Evolutionary conservation across 805 yeast genomes (phyloP), one percentile per base, ranked within the genome.

Genomic region (Spathaspora boniae): DNA sequence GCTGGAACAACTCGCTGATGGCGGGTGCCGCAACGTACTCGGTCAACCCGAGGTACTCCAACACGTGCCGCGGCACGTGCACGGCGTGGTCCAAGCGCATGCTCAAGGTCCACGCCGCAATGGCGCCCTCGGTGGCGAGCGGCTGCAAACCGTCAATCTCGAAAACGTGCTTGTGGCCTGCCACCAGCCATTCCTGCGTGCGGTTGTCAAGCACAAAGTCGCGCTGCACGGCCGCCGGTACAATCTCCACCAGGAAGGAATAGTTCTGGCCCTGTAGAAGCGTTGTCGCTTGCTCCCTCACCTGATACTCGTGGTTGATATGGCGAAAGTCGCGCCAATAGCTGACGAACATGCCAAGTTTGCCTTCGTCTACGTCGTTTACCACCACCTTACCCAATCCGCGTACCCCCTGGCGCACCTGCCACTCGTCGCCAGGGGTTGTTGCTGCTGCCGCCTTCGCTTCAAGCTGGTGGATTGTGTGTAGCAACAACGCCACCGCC

Each of bases 291-390:
- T 31, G 16, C 21, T 25, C 19, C 16, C 20, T 27, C 15, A 12
- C 4, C 29, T 33, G 26, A 29, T 46, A 43, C 31, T 55, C 53
- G 22, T 53, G 58, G 39, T 57, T 53, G 11, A 61, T 42, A 31
- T 31, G 48, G 20, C 65, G 43, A 20, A 38, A 49, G 36, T 62
- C 68, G 31, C 50, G 46, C 72, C 72, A 67, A 35, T 47, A 66
- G 6, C 51, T 50, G n/a, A 62, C 41, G 29, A 57, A 59, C 9
- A 65, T 37, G 0, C 73, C 73, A 17, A 66, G 42, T 30, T 50
- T 42, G 4, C 46, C 44, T 5, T 26, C 25, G 1, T 30, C 33
- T 4, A 40, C 31, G 35, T 61, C 54, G 40, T 66, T 62, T 14
- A 58, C 42, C 8, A 34, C 29, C 4, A 60, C 45, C 27, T 49